Evolutionary conservation across 1,284 basidiomycete species (phyloP).

Genomic region (Papiliotrema fonsecae): DNA sequence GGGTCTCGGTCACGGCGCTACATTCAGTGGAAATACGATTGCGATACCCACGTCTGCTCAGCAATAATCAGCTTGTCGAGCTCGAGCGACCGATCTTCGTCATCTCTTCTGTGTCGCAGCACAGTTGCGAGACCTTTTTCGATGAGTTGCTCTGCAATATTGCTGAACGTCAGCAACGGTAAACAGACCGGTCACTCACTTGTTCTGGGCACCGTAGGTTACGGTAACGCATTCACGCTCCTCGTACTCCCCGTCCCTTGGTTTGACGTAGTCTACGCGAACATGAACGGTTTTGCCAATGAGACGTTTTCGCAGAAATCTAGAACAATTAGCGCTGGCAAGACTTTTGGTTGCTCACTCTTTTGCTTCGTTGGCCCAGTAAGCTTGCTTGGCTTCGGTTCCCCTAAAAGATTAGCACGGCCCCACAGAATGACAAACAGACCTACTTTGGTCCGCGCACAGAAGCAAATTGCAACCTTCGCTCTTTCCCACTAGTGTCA

Average conservation of each 20-base stretch:
- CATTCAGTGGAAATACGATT: not conserved
- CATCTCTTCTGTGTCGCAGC: slow-evolving; percentile 86
- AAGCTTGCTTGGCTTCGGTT: slow-evolving; percentile 80
- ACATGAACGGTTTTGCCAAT: slow-evolving; percentile 86
- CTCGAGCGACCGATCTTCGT: slow-evolving; percentile 89
- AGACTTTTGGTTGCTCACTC: slow-evolving; percentile 54
- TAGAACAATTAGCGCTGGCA: slow-evolving; percentile 3
- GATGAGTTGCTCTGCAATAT: slow-evolving; percentile 85
- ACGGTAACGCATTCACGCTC: slow-evolving; percentile 87
- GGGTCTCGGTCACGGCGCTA: slow-evolving; percentile 71
- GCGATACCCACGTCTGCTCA: slow-evolving; percentile 68
- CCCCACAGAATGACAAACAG: not conserved
- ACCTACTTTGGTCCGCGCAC: slow-evolving; percentile 75
- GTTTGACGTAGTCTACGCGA: slow-evolving; percentile 79
- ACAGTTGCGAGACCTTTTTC: slow-evolving; percentile 88
- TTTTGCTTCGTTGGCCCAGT: slow-evolving; percentile 84
- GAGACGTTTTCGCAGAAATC: slow-evolving; percentile 81
- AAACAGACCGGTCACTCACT: slow-evolving; percentile 51
- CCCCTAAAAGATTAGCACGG: slow-evolving; percentile 52
- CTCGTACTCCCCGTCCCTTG: slow-evolving; percentile 88
- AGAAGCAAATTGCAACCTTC: slow-evolving; percentile 81
- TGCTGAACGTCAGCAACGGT: slow-evolving; percentile 52
- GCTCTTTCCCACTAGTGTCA: slow-evolving; percentile 60
- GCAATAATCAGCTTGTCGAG: slow-evolving; percentile 93
- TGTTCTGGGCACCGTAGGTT: slow-evolving; percentile 70